Conservation (phyloP, 345 rosid species). For the Linum usitatissimum region DNA sequence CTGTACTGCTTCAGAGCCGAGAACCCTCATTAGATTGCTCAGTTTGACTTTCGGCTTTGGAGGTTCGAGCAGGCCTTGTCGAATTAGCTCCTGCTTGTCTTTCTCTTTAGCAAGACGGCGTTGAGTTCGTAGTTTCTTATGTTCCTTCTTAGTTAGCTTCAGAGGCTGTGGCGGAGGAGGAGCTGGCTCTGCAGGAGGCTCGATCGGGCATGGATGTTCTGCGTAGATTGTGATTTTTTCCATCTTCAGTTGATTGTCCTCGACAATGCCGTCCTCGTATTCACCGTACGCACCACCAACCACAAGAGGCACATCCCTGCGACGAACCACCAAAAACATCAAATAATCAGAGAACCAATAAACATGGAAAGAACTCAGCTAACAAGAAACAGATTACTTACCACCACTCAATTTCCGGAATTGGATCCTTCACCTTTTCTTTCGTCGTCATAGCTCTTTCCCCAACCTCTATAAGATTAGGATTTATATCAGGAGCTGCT, state of each 20-base stretch:
- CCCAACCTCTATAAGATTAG: constrained; percentile 81
- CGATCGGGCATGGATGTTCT: constrained; percentile 89
- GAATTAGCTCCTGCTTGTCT: constrained; percentile 90
- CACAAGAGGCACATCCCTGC: constrained; percentile 71
- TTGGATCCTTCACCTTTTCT: constrained; percentile 68
- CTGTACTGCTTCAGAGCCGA: constrained; percentile 96
- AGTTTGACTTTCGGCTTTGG: constrained; percentile 85
- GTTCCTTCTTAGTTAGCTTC: constrained; percentile 90
- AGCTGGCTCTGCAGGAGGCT: constrained; percentile 90
- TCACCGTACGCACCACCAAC: constrained; percentile 42
- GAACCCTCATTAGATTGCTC: constrained; percentile 96
- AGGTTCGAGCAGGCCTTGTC: constrained; percentile 91
- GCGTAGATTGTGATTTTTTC: constrained; percentile 72
- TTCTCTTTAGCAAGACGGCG: constrained; percentile 83
- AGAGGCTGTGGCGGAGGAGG: constrained; percentile 94
- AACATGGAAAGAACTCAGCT: neutral
- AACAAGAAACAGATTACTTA: constrained; percentile 25
- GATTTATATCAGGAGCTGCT: constrained; percentile 74
- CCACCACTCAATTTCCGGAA: constrained; percentile 98
- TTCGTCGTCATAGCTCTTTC: constrained; percentile 60
- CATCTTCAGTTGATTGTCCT: constrained; percentile 42
- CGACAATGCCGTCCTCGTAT: constrained; percentile 27
- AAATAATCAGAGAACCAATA: neutral
- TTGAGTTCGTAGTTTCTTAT: constrained; percentile 89
- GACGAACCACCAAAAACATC: constrained; percentile 1